These are phyloP conservation scores for Citrus medica DNA, from an alignment of 345 rosid species.

Conservation along the genomic window DNA sequence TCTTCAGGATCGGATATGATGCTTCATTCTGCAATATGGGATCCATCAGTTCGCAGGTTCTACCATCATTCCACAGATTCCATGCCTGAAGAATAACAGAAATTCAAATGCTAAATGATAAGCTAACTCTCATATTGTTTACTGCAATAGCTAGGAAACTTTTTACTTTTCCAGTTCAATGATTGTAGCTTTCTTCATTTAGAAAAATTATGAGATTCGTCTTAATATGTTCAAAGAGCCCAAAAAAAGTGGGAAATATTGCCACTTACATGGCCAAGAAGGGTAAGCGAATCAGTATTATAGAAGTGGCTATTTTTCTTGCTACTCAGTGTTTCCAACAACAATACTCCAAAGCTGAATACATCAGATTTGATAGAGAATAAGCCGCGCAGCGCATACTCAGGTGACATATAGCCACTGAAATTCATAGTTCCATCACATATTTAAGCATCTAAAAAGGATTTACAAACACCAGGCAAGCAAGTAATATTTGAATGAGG, in stretches of 20 bases:
- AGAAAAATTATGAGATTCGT: neutral
- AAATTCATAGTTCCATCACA: neutral
- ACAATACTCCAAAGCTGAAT: constrained; percentile 4
- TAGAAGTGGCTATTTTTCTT: neutral
- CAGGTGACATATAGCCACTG: constrained; percentile 13
- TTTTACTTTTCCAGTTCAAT: neutral
- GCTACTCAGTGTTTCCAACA: constrained; percentile 10
- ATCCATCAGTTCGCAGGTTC: too few relatives aligned
- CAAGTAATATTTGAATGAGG: neutral
- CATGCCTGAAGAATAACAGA: too few relatives aligned
- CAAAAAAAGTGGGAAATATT: neutral
- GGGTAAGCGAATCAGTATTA: constrained; percentile 11
- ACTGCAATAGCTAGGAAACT: too few relatives aligned
- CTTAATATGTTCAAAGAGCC: neutral
- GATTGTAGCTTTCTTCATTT: too few relatives aligned
- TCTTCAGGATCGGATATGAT: too few relatives aligned
- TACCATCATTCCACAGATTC: too few relatives aligned
- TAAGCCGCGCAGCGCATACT: neutral
- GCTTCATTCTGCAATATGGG: too few relatives aligned
- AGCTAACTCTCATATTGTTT: too few relatives aligned
- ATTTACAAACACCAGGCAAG: neutral
- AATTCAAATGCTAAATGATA: neutral
- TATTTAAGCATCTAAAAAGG: too few relatives aligned
- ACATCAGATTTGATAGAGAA: neutral
- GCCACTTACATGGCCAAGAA: constrained; percentile 15